These are phyloP conservation scores for Cladosporium phlei DNA, from an alignment of 2,329 filamentous ascomycete species.

Conservation along the genomic window DNA sequence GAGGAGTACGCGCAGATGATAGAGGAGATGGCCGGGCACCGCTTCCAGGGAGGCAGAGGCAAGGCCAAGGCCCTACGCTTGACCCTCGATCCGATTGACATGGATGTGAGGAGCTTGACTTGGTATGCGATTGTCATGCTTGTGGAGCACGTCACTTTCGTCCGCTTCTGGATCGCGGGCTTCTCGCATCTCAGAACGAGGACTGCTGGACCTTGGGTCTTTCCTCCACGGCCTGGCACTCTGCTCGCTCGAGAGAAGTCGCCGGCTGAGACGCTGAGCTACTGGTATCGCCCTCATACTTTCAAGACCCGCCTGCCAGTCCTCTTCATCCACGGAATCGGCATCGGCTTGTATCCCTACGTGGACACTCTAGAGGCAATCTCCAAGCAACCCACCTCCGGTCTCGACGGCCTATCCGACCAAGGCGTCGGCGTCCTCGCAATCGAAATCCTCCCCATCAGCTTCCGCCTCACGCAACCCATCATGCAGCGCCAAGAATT, in stretches of 20 bases:
- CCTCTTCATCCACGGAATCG: slow-evolving; percentile 67
- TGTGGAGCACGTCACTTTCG: slow-evolving; percentile 42
- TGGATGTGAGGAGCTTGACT: slow-evolving; percentile 47
- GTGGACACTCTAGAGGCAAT: slow-evolving; percentile 53
- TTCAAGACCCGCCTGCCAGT: slow-evolving; percentile 55
- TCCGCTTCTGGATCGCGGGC: slow-evolving; percentile 21
- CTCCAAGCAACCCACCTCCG: slow-evolving; percentile 24
- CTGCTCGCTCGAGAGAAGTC: slow-evolving; percentile 46
- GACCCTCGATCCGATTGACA: slow-evolving; percentile 58
- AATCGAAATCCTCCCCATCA: slow-evolving; percentile 62
- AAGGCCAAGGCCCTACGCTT: slow-evolving; percentile 55
- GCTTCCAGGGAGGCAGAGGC: slow-evolving; percentile 52
- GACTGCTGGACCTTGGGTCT: slow-evolving; percentile 40
- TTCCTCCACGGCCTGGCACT: slow-evolving; percentile 55
- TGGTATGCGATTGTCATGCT: slow-evolving; percentile 57
- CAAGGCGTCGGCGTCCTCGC: slow-evolving; percentile 58
- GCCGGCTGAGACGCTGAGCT: slow-evolving; percentile 49
- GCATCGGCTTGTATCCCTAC: slow-evolving; percentile 63
- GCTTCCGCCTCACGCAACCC: slow-evolving; percentile 55
- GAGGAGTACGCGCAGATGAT: slow-evolving; percentile 46
- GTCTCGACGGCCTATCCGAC: slow-evolving; percentile 39
- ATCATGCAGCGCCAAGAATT: slow-evolving; percentile 52
- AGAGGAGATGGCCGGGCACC: slow-evolving; percentile 50
- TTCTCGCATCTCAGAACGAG: slow-evolving; percentile 23
- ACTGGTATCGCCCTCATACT: slow-evolving; percentile 63